These are phyloP conservation scores for Sporopachydermia lactativora DNA, from an alignment of 805 yeast species.

Conservation along the genomic window DNA sequence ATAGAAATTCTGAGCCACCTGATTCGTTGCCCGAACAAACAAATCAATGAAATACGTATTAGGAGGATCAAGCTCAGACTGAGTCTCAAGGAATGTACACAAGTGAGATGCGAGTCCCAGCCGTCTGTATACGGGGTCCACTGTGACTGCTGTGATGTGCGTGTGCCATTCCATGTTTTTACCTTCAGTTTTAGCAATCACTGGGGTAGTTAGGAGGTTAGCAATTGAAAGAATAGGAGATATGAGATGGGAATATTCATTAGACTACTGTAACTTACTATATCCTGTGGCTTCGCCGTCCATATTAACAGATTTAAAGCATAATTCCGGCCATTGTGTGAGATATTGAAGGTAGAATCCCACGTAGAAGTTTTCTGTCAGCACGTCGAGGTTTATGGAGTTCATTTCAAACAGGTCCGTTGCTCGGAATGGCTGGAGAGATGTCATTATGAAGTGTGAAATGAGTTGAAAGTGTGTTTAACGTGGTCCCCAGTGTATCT, in stretches of 20 bases:
- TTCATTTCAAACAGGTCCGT: slow-evolving; percentile 66
- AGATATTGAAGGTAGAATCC: slow-evolving; percentile 78
- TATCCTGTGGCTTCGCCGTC: slow-evolving; percentile 27
- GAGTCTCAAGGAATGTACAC: slow-evolving; percentile 57
- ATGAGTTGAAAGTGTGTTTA: too few relatives aligned
- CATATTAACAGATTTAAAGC: slow-evolving; percentile 49
- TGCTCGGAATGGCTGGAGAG: slow-evolving; percentile 77
- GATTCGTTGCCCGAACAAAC: slow-evolving; percentile 80
- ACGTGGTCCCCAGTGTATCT: too few relatives aligned
- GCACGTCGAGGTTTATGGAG: slow-evolving; percentile 68
- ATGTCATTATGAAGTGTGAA: too few relatives aligned
- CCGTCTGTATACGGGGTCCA: slow-evolving; percentile 69
- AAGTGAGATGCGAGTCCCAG: slow-evolving; percentile 74
- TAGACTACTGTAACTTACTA: slow-evolving; percentile 8
- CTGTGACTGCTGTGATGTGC: slow-evolving; percentile 92
- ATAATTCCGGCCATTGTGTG: slow-evolving; percentile 75
- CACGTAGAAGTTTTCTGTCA: slow-evolving; percentile 84
- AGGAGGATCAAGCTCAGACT: slow-evolving; percentile 68
- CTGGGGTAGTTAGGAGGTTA: slow-evolving; percentile 46
- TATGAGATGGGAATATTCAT: slow-evolving; percentile 4
- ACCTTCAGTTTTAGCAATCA: slow-evolving; percentile 98
- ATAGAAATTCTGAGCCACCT: slow-evolving; percentile 66
- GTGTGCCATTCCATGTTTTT: slow-evolving; percentile 79
- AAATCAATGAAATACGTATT: slow-evolving; percentile 78
- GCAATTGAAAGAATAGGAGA: not conserved